Base-by-base conservation (phyloP, 2,329 filamentous ascomycete species). In the Aspergillus sclerotialis region DNA sequence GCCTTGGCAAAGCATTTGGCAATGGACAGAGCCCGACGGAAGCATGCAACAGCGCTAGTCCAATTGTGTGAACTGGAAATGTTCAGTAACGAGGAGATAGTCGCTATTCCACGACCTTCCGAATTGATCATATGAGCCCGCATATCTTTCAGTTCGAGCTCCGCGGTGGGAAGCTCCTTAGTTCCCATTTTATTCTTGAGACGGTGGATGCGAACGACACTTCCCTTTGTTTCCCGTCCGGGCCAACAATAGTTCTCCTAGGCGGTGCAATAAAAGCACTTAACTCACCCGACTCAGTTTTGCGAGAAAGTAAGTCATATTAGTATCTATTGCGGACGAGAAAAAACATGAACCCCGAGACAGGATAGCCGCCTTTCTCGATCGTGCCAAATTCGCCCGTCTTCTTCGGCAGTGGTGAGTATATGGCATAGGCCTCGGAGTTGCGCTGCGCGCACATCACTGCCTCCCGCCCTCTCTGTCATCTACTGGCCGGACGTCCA, bases 171-270 rank as follows among this genome's bases (percentile, higher is more conserved):
- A 0, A 88, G 64, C 0, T 78, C 68, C 30, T 75, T 75, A 0
- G 82, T 87, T 15, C 82, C 83, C 3, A 84, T 68, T 50, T 87
- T 88, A 54, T 76, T 75, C 61, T 87, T 87, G 11, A 88, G 64
- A 0, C 82, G 70, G 37, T 80, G 75, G 42, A 86, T 82, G 17
- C 44, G 40, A 7, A 87, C 8, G 50, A 55, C 3, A 80, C 64
- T 37, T 73, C 67, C 24, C 35, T 48, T 5, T 28, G 37, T n/a
- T 32, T 14, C 26, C 45, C 36, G 30, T 40, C 29, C 5, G 23
- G 16, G 9, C 16, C 40, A 11, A 40, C 28, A 31, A 55, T 42
- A 4, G 49, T 50, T 15, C 68, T 65, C 15, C 70, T 65, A 64
- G 81, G 75, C 0, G 82, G 82, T 1, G 78, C 78, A 25, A 76